phyloP scores from a whole-genome alignment of 768 basidiomycete species.

The Amanita pseudoporphyria region DNA sequence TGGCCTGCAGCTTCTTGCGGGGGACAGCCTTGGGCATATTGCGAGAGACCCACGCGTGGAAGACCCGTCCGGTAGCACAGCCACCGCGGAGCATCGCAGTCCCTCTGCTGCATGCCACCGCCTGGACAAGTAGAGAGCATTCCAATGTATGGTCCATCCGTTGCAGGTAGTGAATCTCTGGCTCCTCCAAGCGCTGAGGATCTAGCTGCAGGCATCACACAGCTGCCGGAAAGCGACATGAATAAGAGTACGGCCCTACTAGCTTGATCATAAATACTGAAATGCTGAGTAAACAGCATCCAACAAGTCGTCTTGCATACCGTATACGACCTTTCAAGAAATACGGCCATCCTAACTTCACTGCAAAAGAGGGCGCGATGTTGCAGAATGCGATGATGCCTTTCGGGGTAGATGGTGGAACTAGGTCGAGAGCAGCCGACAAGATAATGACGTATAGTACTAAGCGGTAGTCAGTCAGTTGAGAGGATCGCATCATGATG shows the following conservation, averaged over 20 bases:
- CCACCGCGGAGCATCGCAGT: not conserved
- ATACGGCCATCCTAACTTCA: conserved; percentile 91
- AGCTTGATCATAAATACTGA: too few relatives aligned
- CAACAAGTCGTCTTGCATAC: conserved; percentile 64
- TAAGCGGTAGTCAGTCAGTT: conserved; percentile 18
- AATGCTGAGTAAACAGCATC: conserved; percentile 69
- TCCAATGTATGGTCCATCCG: conserved; percentile 2
- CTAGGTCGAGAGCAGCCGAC: conserved; percentile 91
- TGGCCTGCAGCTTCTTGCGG: conserved; percentile 27
- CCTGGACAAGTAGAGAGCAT: conserved; percentile 6
- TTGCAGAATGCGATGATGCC: conserved; percentile 95
- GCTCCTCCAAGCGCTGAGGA: not conserved
- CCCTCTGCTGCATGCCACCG: not conserved
- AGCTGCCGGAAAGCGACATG: not conserved
- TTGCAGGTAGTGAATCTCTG: not conserved
- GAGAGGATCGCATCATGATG: not conserved
- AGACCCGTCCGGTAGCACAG: not conserved
- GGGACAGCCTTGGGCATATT: not conserved
- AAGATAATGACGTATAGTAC: conserved; percentile 96
- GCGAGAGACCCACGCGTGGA: not conserved
- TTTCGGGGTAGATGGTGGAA: conserved; percentile 85
- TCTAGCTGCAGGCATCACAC: not conserved
- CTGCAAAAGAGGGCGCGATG: conserved; percentile 78
- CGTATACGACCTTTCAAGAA: conserved; percentile 77
- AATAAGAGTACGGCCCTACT: not conserved